phyloP scores from a whole-genome alignment of 75 land plant genomes.

The Selaginella moellendorffii region DNA sequence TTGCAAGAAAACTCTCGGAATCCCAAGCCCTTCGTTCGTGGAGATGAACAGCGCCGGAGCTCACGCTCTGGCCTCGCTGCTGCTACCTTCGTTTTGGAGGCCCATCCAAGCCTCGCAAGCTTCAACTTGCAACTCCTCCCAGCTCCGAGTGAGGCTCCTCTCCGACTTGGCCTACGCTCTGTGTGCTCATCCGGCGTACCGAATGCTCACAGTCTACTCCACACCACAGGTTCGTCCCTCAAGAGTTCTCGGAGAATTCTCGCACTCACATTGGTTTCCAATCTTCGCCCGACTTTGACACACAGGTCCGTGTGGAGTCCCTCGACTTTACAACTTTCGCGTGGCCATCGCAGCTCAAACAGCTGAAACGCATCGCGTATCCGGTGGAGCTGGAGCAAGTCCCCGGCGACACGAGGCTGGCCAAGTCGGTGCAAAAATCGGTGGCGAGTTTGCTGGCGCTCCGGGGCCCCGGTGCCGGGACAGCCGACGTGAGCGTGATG shows the following conservation, averaged over 20 bases:
- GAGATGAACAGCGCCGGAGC: constrained; percentile 31
- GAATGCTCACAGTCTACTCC: constrained; percentile 20
- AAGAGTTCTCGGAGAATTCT: no score
- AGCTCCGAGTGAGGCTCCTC: constrained; percentile 10
- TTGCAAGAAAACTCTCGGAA: constrained; percentile 17
- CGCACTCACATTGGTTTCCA: no score
- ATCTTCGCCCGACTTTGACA: no score
- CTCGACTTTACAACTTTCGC: constrained; percentile 16
- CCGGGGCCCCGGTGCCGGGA: constrained; percentile 10
- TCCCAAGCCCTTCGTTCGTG: constrained; percentile 28
- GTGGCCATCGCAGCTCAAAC: constrained; percentile 28
- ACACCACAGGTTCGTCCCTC: constrained; percentile 26
- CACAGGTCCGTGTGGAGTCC: constrained; percentile 19
- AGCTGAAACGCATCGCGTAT: constrained; percentile 9
- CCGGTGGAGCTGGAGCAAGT: neutral
- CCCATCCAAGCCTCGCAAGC: constrained; percentile 8
- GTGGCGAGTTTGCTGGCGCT: constrained; percentile 19
- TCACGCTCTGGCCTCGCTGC: constrained; percentile 19
- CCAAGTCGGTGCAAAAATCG: constrained; percentile 4
- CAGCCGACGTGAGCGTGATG: constrained; percentile 20
- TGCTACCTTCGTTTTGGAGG: constrained; percentile 24
- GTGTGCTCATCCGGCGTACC: constrained; percentile 30
- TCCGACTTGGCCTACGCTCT: constrained; percentile 23
- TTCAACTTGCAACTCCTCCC: neutral
- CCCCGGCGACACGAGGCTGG: neutral